phyloP scores from a whole-genome alignment of 2,329 filamentous ascomycete genomes.

The Aureobasidium sp. region DNA sequence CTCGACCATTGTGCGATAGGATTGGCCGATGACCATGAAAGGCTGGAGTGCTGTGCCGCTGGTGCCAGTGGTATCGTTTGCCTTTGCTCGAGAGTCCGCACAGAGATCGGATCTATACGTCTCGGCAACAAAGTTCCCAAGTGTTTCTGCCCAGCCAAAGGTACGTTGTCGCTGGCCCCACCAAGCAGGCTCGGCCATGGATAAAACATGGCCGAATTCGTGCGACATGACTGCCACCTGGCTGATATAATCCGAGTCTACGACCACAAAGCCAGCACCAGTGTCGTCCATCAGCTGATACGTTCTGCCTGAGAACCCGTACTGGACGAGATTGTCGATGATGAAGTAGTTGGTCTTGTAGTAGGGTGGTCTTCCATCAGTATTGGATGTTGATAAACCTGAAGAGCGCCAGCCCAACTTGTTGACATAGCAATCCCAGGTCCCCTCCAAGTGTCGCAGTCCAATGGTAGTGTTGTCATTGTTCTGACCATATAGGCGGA shows the following conservation, averaged over 20 bases:
- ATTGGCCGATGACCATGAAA: conserved; percentile 41
- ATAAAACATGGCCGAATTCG: conserved; percentile 45
- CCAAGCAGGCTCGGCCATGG: conserved; percentile 35
- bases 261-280: conserved; percentile 41
- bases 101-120: conserved; percentile 42
- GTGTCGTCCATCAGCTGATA: conserved; percentile 32
- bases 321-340: conserved; percentile 28
- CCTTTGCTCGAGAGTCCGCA: conserved; percentile 32
- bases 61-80: conserved; percentile 27
- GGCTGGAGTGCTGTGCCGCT: conserved; percentile 38
- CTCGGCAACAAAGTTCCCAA: conserved; percentile 47
- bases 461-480: conserved; percentile 28
- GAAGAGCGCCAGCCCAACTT: conserved; percentile 22
- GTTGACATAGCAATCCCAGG: conserved; percentile 29
- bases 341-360: conserved; percentile 45
- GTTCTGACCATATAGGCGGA: conserved; percentile 34
- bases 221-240: conserved; percentile 40
- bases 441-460: conserved; percentile 41
- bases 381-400: conserved; percentile 23
- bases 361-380: conserved; percentile 33
- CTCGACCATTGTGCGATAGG: conserved; percentile 45
- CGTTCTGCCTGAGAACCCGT: conserved; percentile 38
- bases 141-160: conserved; percentile 47
- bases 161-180: conserved; percentile 38
- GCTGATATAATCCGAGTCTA: conserved; percentile 35